Evolutionary conservation across 148 eudicot species (phyloP).

Genomic region (Nyssa sinensis): DNA sequence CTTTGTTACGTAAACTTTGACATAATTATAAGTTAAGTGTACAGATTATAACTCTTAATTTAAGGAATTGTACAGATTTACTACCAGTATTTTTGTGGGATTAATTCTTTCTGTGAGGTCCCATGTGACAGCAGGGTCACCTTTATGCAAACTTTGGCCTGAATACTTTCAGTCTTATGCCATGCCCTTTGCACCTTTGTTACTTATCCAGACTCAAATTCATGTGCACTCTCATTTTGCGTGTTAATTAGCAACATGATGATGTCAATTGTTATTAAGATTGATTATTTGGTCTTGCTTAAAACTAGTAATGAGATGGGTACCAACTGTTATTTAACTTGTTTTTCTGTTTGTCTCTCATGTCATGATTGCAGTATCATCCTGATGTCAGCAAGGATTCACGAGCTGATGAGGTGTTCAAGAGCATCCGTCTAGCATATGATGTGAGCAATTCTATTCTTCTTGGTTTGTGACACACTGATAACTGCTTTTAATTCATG

Average conservation of each 20-base stretch:
- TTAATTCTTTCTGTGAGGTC: neutral
- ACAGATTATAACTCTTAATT: neutral
- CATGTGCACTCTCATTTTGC: too few relatives aligned
- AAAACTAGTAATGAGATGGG: neutral
- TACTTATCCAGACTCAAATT: neutral
- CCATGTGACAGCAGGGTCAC: neutral
- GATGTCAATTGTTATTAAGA: neutral
- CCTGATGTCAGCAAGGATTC: slow-evolving; percentile 92
- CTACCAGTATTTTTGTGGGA: neutral
- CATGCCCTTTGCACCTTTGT: neutral
- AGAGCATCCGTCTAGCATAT: slow-evolving; percentile 78
- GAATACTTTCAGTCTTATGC: neutral
- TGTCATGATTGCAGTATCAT: slow-evolving; percentile 61
- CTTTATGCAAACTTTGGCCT: neutral
- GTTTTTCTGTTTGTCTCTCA: slow-evolving; percentile 12
- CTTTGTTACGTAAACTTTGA: neutral
- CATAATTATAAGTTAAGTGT: neutral
- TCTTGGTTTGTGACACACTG: slow-evolving; percentile 13
- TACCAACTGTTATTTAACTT: slow-evolving; percentile 11
- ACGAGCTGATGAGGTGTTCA: slow-evolving; percentile 63
- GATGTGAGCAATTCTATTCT: slow-evolving; percentile 47
- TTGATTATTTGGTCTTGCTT: neutral
- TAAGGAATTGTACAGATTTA: neutral
- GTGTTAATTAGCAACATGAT: too few relatives aligned
- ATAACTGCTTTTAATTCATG: neutral